Conservation (phyloP, 2,329 filamentous ascomycete genomes). For the Pestalotiopsis sp. region DNA sequence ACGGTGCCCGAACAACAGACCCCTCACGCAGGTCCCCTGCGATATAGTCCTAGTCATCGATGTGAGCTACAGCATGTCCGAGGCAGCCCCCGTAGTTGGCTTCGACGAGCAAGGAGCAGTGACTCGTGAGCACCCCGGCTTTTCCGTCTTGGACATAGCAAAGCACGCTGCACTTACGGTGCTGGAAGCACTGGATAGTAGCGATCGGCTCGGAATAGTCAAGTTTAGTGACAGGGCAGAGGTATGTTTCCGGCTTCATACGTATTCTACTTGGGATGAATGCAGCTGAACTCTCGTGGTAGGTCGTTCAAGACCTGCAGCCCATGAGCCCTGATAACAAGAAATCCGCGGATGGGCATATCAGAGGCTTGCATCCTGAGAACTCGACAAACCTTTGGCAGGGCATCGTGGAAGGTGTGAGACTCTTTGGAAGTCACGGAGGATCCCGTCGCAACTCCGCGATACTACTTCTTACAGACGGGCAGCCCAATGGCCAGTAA, state of each 20-base stretch:
- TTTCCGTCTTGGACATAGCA: conserved; percentile 60
- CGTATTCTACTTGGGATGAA: neutral
- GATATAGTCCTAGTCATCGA: conserved; percentile 67
- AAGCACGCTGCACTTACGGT: conserved; percentile 64
- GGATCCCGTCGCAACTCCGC: conserved; percentile 46
- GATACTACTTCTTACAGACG: conserved; percentile 58
- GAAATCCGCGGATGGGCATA: conserved; percentile 38
- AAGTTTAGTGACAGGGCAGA: conserved; percentile 49
- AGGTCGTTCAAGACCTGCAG: conserved; percentile 47
- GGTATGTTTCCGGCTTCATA: conserved; percentile 21
- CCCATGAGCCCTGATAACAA: conserved; percentile 53
- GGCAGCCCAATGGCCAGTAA: conserved; percentile 56
- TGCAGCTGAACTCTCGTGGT: neutral
- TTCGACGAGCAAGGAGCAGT: conserved; percentile 35
- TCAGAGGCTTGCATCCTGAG: conserved; percentile 43
- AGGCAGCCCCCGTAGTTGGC: conserved; percentile 47
- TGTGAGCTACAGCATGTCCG: conserved; percentile 60
- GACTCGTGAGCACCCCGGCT: conserved; percentile 46
- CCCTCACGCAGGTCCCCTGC: conserved; percentile 49
- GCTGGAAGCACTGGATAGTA: conserved; percentile 55
- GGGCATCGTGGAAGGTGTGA: conserved; percentile 54
- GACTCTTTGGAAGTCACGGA: conserved; percentile 41
- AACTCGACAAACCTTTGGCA: conserved; percentile 60
- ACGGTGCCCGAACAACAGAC: conserved; percentile 27
- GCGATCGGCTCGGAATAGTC: conserved; percentile 61